These are phyloP conservation scores for Phytophthora capsici DNA, from an alignment of 352 stramenopile species.

Conservation along the genomic window DNA sequence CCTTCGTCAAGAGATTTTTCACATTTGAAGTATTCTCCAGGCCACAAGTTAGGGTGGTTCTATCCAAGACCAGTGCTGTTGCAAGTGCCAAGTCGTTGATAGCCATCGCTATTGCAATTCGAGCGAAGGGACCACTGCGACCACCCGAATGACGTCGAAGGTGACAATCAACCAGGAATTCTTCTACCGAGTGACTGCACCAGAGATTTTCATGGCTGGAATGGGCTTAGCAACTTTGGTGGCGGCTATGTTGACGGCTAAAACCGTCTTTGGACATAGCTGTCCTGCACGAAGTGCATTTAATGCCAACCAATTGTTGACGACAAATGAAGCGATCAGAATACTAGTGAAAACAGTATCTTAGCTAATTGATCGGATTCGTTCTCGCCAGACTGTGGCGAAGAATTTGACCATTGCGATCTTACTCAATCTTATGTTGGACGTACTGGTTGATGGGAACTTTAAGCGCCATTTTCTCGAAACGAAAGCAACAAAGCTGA, in stretches of 20 bases:
- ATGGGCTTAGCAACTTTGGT: slow-evolving; percentile 72
- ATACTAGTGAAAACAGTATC: slow-evolving; percentile 82
- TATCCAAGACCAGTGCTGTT: slow-evolving; percentile 22
- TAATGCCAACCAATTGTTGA: slow-evolving; percentile 90
- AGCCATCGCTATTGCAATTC: slow-evolving; percentile 68
- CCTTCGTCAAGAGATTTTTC: not conserved
- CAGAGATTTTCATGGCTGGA: slow-evolving; percentile 66
- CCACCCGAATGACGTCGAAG: slow-evolving; percentile 71
- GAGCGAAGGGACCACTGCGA: slow-evolving; percentile 56
- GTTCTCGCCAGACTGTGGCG: slow-evolving; percentile 78
- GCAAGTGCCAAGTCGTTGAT: slow-evolving; percentile 37
- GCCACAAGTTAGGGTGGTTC: slow-evolving; percentile 15
- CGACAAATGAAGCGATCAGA: too few species aligned
- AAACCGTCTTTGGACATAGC: slow-evolving; percentile 84
- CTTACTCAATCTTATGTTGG: too few species aligned
- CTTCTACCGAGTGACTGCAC: slow-evolving; percentile 75
- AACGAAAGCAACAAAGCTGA: slow-evolving; percentile 8
- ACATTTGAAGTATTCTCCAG: slow-evolving; percentile 13
- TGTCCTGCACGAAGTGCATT: slow-evolving; percentile 73
- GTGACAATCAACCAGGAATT: slow-evolving; percentile 81
- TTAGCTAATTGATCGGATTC: slow-evolving; percentile 75
- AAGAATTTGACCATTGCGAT: slow-evolving; percentile 89
- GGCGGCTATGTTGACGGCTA: slow-evolving; percentile 59
- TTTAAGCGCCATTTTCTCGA: slow-evolving; percentile 78
- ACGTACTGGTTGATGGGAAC: slow-evolving; percentile 68